Base-by-base conservation (phyloP, 331 rosid species). In the Pyrus hybrid region DNA sequence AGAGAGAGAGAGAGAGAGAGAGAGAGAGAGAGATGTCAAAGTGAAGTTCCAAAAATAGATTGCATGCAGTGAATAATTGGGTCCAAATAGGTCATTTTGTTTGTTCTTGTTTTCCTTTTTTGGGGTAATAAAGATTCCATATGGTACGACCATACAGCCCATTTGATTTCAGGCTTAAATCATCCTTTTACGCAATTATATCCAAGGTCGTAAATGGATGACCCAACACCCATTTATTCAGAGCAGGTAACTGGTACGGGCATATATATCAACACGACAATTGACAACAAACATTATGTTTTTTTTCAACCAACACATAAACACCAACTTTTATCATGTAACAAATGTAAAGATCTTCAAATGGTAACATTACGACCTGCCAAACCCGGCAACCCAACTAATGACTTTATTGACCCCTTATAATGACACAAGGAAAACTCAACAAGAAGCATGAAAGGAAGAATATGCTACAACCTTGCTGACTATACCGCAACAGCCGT, bases 401-500 rank as follows among this genome's bases (percentile, higher is more conserved):
- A 51, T 18, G 32, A 22, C 70, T 25, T 33, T 63, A n/a, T 28
- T 4, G 28, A 30, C 29, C 29, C 8, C 23, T 25, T 54, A 16
- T 54, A 37, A 18, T 35, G 70, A 6, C 17, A 57, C 4, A 67
- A 32, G 21, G 26, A 47, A 3, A 53, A 37, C 33, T 30, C 43
- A 73, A 30, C 68, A 61, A 73, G 58, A 73, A 60, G 3, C 11
- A 18, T 60, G 18, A 41, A 77, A 16, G 22, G 37, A 58, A 56
- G 28, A 73, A 57, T 64, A 21, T 12, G 25, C 37, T 5, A 16
- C 68, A 69, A 75, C 82, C 76, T 80, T 49, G 67, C 68, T 80
- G 20, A 69, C 53, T 79, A 53, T 62, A 18, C 72, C n/a, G 35
- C 82, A 57, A 47, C 35, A 22, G 77, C 68, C 12, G 21, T 2